Evolutionary conservation across 495 filamentous ascomycete genomes (phyloP).

Genomic region (Cercophora samala): DNA sequence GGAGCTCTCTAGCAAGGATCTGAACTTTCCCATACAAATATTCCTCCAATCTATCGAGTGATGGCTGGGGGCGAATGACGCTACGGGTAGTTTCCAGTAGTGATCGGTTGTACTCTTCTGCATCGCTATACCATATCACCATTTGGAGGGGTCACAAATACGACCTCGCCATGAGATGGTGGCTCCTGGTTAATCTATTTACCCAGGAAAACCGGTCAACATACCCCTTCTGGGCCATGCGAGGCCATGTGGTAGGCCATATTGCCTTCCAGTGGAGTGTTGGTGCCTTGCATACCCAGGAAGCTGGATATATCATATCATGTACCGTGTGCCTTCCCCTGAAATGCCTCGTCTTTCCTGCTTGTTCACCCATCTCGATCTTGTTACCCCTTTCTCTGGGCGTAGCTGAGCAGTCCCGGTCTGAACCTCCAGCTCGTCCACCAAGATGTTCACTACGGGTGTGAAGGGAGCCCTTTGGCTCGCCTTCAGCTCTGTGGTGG

Average conservation of each 20-base stretch:
- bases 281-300: constrained; percentile 34
- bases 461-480: constrained; percentile 28
- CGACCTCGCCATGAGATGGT: constrained; percentile 17
- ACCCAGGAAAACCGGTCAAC: constrained; percentile 25
- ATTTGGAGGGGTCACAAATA: not conserved
- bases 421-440: not conserved
- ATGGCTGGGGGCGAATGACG: constrained; percentile 11
- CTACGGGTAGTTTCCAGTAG: not conserved
- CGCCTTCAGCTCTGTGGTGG: constrained; percentile 30
- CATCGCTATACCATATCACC: not conserved
- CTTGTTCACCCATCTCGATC: not conserved
- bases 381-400: not conserved
- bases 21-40: constrained; percentile 16
- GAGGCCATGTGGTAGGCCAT: not conserved
- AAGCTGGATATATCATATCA: constrained; percentile 24
- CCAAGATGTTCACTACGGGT: constrained; percentile 26
- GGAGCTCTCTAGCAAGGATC: constrained; percentile 14
- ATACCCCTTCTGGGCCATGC: not conserved
- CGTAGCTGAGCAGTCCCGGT: not conserved
- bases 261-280: constrained; percentile 3
- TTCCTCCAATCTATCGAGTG: constrained; percentile 16
- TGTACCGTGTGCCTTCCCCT: constrained; percentile 4
- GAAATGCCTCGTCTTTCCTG: not conserved
- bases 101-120: constrained; percentile 8
- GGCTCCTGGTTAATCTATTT: constrained; percentile 31